Conservation (phyloP, 176 grass and related monocot species). For the Triticum dicoccoides region DNA sequence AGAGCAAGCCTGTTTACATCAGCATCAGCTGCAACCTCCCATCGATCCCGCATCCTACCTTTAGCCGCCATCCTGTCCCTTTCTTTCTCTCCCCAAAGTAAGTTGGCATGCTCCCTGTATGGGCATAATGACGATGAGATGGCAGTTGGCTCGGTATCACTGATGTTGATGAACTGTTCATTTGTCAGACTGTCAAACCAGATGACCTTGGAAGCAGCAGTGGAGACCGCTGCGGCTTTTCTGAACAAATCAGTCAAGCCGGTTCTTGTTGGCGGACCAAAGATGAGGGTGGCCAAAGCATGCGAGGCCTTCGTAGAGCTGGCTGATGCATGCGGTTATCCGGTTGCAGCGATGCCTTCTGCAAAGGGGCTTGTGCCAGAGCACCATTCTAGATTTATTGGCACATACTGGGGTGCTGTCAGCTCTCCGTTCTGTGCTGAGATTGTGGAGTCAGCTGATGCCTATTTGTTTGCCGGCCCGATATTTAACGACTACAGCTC, state of each 20-base stretch:
- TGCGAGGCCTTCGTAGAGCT: conserved; percentile 44
- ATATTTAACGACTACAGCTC: conserved; percentile 74
- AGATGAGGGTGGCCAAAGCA: conserved; percentile 56
- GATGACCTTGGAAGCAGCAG: conserved; percentile 46
- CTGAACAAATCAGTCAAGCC: conserved; percentile 61
- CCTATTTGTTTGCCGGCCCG: conserved; percentile 62
- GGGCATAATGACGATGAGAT: neutral
- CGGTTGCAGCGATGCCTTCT: conserved; percentile 44
- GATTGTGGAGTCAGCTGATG: conserved; percentile 57
- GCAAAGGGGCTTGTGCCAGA: conserved; percentile 63
- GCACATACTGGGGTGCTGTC: conserved; percentile 65
- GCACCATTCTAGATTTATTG: conserved; percentile 44
- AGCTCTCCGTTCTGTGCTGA: conserved; percentile 59
- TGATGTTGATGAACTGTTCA: neutral
- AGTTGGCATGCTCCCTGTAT: neutral
- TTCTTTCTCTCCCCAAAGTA: conserved; percentile 64
- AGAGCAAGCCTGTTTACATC: conserved; percentile 67
- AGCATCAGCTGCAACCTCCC: conserved; percentile 63
- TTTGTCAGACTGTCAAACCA: conserved; percentile 43
- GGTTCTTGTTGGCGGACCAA: conserved; percentile 55
- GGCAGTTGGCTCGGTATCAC: neutral
- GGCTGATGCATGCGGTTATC: conserved; percentile 43
- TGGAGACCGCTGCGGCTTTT: conserved; percentile 37
- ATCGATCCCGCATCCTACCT: conserved; percentile 46
- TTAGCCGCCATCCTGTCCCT: conserved; percentile 47